phyloP scores from a whole-genome alignment of 352 stramenopile genomes.

The Phytophthora boehmeriae region DNA sequence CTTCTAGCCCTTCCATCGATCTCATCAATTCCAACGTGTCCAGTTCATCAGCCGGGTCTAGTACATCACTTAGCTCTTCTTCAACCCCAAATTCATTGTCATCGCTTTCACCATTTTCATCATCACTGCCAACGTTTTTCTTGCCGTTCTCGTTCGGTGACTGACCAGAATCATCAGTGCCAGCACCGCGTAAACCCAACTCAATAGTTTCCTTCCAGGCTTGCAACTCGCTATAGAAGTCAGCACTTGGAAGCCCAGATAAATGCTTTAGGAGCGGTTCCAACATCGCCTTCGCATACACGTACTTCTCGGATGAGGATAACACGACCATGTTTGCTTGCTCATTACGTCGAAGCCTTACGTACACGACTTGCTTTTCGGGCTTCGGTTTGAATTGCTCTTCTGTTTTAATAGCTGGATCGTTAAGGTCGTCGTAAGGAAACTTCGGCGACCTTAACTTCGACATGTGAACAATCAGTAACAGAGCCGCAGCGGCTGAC shows the following conservation, averaged over 20 bases:
- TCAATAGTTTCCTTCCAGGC: slow-evolving; percentile 15
- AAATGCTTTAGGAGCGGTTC: slow-evolving; percentile 9
- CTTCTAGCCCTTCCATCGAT: background rate
- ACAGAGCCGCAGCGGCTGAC: too few species aligned
- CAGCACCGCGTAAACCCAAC: background rate
- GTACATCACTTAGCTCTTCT: too few species aligned
- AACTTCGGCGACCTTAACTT: slow-evolving; percentile 1
- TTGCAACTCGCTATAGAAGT: slow-evolving; percentile 9
- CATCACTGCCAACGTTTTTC: too few species aligned
- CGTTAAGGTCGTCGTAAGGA: background rate
- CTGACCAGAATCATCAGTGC: too few species aligned
- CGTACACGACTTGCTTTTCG: slow-evolving; percentile 3
- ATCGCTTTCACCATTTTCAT: background rate
- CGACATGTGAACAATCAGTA: too few species aligned
- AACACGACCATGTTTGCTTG: background rate
- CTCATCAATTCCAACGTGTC: slow-evolving; percentile 6
- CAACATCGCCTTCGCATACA: slow-evolving; percentile 2
- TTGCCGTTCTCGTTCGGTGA: too few species aligned
- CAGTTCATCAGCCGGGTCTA: slow-evolving; percentile 10
- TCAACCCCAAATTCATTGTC: background rate
- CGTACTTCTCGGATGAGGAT: slow-evolving; percentile 1
- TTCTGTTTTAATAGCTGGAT: too few species aligned
- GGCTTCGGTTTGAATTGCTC: too few species aligned
- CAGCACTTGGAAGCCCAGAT: slow-evolving; percentile 1
- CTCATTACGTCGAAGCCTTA: background rate